phyloP scores from a whole-genome alignment of 352 stramenopile genomes.

The Blastocystis sp. region DNA sequence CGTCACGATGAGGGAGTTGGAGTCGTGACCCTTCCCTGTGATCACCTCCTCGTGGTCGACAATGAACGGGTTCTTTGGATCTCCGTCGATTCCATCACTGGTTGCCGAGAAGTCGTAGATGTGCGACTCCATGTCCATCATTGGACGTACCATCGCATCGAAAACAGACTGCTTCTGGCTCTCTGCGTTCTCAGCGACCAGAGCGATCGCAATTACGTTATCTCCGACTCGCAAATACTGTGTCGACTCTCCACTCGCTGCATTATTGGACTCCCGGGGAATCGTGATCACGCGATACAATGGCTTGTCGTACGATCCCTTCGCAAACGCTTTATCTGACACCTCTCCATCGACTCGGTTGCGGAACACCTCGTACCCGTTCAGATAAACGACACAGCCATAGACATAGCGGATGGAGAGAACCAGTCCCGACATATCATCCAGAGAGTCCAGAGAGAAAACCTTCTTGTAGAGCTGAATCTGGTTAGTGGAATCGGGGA shows the following conservation, averaged over 20 bases:
- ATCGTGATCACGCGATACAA: not conserved
- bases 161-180: not conserved
- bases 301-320: not conserved
- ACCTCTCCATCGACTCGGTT: not conserved
- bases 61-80: not conserved
- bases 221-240: not conserved
- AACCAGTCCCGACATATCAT: not conserved
- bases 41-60: not conserved
- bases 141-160: not conserved
- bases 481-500: not conserved
- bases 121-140: not conserved
- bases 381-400: not conserved
- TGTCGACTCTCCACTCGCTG: not conserved
- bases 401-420: not conserved
- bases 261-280: not conserved
- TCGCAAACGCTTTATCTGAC: not conserved
- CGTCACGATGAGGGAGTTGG: not conserved
- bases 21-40: too few species aligned
- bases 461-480: not conserved
- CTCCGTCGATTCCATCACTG: not conserved
- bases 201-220: not conserved
- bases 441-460: not conserved
- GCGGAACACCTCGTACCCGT: constrained; percentile 6
- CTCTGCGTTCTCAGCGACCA: not conserved
- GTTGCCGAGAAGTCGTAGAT: not conserved